Evolutionary conservation across 495 filamentous ascomycete species (phyloP), one percentile per base, ranked within the genome.

Genomic region (Penicillium egyptiacum): DNA sequence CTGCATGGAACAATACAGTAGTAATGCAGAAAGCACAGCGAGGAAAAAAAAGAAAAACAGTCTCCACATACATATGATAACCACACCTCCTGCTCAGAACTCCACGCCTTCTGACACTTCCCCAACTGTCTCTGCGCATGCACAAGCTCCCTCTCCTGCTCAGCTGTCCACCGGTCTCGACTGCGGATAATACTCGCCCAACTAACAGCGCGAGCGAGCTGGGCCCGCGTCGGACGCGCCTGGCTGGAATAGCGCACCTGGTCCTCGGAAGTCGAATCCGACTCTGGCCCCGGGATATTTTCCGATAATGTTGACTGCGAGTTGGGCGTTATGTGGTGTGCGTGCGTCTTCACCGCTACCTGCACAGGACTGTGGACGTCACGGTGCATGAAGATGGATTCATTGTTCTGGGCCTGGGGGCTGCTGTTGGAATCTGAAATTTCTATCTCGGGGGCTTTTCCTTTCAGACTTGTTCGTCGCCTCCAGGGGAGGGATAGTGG

Each of bases 11-110:
- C 6, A 25, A 54, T 45, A 44, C 23, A 42, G 26, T 28, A 3
- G n/a, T 16, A 50, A 55, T 19, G 26, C 39, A 58, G 43, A 53
- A n/a, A 57, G 28, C 4, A 30, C 28, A 30, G 28, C 28, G 50
- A 39, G 10, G 16, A 48, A 23, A 43, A 51, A 16, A 3, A 31
- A 39, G 37, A 45, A 53, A 53, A 20, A 37, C 10, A 33, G 37
- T 39, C 23, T 16, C 25, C 33, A 68, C 72, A 57, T 68, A 77
- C 74, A 73, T 69, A 64, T 20, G 60, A 52, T 48, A 77, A 46
- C 74, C 74, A 77, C 3, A 77, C 17, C 42, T 77, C 74, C 51
- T 77, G 74, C 51, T 77, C 72, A 2, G 74, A 77, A 50, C 71
- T 75, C 74, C 74, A 77, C 5, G 74, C 72, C 49, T 70, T 77